phyloP scores from a whole-genome alignment of 768 basidiomycete species.

The Boletus vinaceobasis region DNA sequence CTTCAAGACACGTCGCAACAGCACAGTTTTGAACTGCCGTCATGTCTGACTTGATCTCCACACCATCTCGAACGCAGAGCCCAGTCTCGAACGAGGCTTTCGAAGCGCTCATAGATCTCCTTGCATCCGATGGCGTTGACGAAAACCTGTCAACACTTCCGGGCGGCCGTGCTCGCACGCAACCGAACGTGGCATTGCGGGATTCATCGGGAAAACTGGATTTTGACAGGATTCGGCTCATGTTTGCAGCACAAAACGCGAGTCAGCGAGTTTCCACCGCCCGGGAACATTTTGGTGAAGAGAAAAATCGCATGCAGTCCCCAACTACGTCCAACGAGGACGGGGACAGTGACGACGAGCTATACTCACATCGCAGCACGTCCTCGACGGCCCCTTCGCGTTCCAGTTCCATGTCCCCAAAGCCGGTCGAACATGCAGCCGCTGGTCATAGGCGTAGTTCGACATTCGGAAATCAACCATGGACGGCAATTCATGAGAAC shows the following conservation, averaged over 20 bases:
- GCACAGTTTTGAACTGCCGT: neutral
- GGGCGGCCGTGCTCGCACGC: neutral
- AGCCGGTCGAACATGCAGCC: neutral
- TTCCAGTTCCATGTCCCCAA: slow-evolving; percentile 16
- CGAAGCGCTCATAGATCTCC: slow-evolving; percentile 30
- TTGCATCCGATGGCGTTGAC: slow-evolving; percentile 27
- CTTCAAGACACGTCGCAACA: neutral
- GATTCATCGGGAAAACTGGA: slow-evolving; percentile 31
- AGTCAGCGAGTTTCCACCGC: too few relatives aligned
- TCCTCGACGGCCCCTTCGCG: slow-evolving; percentile 10
- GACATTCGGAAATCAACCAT: slow-evolving; percentile 22
- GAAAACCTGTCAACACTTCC: neutral
- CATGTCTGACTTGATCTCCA: slow-evolving; percentile 26
- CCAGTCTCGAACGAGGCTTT: slow-evolving; percentile 20
- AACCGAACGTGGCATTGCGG: slow-evolving; percentile 13
- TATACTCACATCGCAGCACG: slow-evolving; percentile 1
- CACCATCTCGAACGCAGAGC: slow-evolving; percentile 20
- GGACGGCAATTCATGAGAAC: slow-evolving; percentile 9
- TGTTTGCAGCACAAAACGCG: slow-evolving; percentile 22
- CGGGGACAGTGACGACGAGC: slow-evolving; percentile 19
- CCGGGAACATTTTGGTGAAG: neutral
- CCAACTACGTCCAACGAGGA: neutral
- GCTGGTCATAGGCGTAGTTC: slow-evolving; percentile 21
- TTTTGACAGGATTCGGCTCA: slow-evolving; percentile 28
- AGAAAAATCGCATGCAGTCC: neutral